phyloP scores from a whole-genome alignment of 306 rosid genomes.

The Vicia villosa region DNA sequence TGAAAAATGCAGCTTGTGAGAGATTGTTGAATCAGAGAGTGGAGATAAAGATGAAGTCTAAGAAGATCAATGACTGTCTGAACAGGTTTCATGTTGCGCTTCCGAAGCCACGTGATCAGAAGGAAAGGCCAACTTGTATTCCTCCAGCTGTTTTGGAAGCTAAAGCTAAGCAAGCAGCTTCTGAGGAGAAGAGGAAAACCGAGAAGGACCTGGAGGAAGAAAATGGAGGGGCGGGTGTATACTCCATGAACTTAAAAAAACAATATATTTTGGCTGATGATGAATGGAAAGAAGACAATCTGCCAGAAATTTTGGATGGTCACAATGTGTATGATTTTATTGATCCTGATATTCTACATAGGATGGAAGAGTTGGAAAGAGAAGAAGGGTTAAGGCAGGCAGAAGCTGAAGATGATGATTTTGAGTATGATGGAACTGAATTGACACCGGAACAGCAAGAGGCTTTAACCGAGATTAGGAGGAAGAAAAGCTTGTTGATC shows the following conservation, averaged over 20 bases:
- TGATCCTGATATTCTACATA: slow-evolving; percentile 70
- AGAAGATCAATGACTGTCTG: slow-evolving; percentile 71
- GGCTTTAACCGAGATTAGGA: slow-evolving; percentile 69
- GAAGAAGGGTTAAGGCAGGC: slow-evolving; percentile 67
- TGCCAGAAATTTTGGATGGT: slow-evolving; percentile 91
- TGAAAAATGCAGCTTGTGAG: slow-evolving; percentile 86
- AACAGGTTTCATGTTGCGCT: slow-evolving; percentile 84
- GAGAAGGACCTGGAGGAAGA: slow-evolving; percentile 82
- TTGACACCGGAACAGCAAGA: slow-evolving; percentile 68
- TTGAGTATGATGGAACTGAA: slow-evolving; percentile 67
- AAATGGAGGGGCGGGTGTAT: slow-evolving; percentile 94
- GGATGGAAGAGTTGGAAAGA: slow-evolving; percentile 85
- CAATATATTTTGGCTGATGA: slow-evolving; percentile 69
- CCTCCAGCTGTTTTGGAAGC: slow-evolving; percentile 77
- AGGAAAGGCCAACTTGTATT: slow-evolving; percentile 79
- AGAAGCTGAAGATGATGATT: slow-evolving; percentile 58
- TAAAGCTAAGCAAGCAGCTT: slow-evolving; percentile 60
- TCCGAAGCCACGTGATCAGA: slow-evolving; percentile 77
- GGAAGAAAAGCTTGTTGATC: slow-evolving; percentile 66
- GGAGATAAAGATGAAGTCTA: slow-evolving; percentile 82
- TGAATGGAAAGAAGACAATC: slow-evolving; percentile 83
- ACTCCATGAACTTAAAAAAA: slow-evolving; percentile 80
- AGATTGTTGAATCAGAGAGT: slow-evolving; percentile 79
- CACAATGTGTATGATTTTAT: slow-evolving; percentile 84
- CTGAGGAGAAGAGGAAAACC: slow-evolving; percentile 64